Conservation (phyloP, 192 early-diverging fungal species). For the Borealophlyctis nickersoniae region DNA sequence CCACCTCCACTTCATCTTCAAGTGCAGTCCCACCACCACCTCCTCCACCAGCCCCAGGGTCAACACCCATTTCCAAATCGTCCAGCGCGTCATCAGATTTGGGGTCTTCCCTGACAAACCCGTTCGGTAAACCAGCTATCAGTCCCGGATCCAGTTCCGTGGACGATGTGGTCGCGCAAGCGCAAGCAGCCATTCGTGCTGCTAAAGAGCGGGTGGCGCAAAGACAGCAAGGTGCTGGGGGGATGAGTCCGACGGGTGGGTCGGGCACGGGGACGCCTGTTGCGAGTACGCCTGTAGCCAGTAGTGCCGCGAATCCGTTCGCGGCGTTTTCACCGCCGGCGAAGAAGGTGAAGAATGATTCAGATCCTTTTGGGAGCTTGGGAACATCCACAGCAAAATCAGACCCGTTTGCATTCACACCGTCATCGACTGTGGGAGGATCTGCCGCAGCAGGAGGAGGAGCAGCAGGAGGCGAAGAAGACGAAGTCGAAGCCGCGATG, state of each 20-base stretch:
- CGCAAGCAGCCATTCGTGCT: conserved; percentile 44
- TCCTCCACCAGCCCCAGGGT: conserved; percentile 4
- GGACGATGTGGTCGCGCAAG: conserved; percentile 45
- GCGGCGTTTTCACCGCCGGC: too few relatives aligned
- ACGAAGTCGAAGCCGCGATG: conserved; percentile 25
- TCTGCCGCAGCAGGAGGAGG: not conserved
- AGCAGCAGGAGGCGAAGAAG: conserved; percentile 21
- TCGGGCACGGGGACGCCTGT: not conserved
- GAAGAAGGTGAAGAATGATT: too few relatives aligned
- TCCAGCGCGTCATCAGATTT: conserved; percentile 3
- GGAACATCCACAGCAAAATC: not conserved
- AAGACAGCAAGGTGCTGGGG: conserved; percentile 12
- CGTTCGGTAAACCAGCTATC: not conserved
- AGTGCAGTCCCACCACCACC: conserved; percentile 6
- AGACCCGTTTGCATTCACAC: not conserved
- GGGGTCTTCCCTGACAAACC: not conserved
- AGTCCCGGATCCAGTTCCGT: conserved; percentile 13
- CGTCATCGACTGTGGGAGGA: not conserved
- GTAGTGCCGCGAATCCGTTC: not conserved
- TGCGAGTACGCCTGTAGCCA: not conserved
- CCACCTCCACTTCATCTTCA: conserved; percentile 1
- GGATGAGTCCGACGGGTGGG: not conserved
- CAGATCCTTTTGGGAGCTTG: too few relatives aligned
- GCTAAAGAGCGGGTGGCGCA: conserved; percentile 44
- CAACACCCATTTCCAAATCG: not conserved